Base-by-base conservation (phyloP, 768 basidiomycete species). In the Boletus tomentosulus region DNA sequence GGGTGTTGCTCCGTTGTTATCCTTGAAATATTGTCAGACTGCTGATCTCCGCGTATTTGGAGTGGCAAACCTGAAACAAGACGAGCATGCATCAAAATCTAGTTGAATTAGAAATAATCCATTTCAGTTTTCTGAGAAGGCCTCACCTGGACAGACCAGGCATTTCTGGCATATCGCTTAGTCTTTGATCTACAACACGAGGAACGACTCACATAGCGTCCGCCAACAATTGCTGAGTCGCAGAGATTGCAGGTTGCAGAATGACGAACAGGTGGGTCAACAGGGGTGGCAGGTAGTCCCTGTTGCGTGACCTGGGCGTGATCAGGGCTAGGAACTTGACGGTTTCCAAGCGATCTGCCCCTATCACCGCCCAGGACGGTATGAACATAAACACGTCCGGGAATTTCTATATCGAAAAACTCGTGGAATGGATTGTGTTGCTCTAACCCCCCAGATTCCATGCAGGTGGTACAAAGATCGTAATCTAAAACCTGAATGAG, bases 1-100 rank as follows among this genome's bases (percentile, higher is more conserved):
- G 92, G 92, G 66, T 94, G 92, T 51, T 91, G 87, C 61, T 86
- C 83, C 19, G 67, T 54, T 1, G 81, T 84, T 49, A 91, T 89
- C 56, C 81, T 86, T 52, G 19, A 46, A 50, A 46, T 28, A 48
- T 8, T 11, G 35, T n/a, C 13, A 54, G 33, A 19, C 19, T 43
- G 13, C 3, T 28, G 13, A 39, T 35, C 10, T 37, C 6, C 12
- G 45, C 44, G 33, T 16, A 35, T 25, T 9, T 6, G 7, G 37
- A 42, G 50, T n/a, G 5, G 60, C 73, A 45, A 63, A 85, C 81
- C 71, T 74, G 70, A 86, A 90, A 71, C 92, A 94, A 15, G 75
- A 69, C 15, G 68, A 63, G 63, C 92, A 94, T 9, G 84, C 79
- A 60, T 94, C 91, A 59, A 84, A 94, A 63, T 94, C 89, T n/a